phyloP scores from a whole-genome alignment of 805 yeast species.

The Candida multigemmis region DNA sequence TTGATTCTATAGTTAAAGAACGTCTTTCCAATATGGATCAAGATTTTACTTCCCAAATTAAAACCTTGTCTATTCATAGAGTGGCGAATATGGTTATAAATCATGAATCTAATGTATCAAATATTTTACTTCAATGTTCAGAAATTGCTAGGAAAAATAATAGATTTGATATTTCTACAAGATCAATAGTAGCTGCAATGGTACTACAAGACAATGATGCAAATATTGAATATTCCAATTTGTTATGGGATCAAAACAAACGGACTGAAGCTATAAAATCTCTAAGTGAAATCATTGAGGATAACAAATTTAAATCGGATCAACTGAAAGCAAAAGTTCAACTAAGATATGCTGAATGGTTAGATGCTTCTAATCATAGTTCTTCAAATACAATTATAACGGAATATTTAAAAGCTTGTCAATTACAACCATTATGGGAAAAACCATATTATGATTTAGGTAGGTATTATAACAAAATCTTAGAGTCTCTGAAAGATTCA shows the following conservation, averaged over 20 bases:
- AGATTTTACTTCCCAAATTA: conserved; percentile 50
- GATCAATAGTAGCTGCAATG: conserved; percentile 55
- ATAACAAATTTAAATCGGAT: conserved; percentile 8
- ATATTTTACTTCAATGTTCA: conserved; percentile 52
- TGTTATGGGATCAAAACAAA: conserved; percentile 86
- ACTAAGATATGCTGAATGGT: conserved; percentile 78
- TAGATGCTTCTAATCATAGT: conserved; percentile 77
- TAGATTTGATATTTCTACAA: conserved; percentile 64
- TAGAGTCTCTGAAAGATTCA: conserved; percentile 50
- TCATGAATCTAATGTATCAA: conserved; percentile 14
- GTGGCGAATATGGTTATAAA: conserved; percentile 23
- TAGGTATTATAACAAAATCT: conserved; percentile 63
- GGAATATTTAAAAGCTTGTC: conserved; percentile 55
- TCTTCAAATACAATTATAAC: conserved; percentile 63
- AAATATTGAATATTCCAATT: conserved; percentile 68
- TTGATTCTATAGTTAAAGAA: conserved; percentile 13
- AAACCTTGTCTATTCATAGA: conserved; percentile 49
- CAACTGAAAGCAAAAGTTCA: conserved; percentile 38
- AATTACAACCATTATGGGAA: conserved; percentile 54
- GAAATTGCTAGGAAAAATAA: conserved; percentile 58
- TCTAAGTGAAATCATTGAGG: conserved; percentile 33
- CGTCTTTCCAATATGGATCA: conserved; percentile 28
- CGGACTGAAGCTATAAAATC: conserved; percentile 73
- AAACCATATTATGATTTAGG: conserved; percentile 78
- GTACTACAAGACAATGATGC: conserved; percentile 34